These are phyloP conservation scores for Penicillium hordei DNA, from an alignment of 2,329 filamentous ascomycete species.

Conservation along the genomic window DNA sequence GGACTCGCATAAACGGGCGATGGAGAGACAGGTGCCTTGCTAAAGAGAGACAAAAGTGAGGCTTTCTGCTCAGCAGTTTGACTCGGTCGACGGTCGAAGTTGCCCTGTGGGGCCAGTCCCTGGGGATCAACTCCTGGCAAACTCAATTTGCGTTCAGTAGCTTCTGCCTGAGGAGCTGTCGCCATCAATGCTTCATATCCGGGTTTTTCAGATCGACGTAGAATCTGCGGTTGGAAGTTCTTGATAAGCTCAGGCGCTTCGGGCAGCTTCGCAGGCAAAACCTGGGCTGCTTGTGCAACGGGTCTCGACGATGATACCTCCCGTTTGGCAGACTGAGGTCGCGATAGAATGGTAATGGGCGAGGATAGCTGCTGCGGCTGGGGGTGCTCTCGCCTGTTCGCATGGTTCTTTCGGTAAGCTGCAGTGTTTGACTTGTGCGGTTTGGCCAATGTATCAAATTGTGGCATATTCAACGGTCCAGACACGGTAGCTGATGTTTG, in stretches of 20 bases:
- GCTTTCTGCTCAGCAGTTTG: conserved; percentile 50
- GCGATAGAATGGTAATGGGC: conserved; percentile 40
- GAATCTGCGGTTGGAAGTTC: conserved; percentile 55
- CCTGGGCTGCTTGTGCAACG: conserved; percentile 12
- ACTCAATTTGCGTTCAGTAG: conserved; percentile 15
- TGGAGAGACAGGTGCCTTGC: conserved; percentile 44
- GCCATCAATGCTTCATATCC: conserved; percentile 32
- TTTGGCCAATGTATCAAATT: conserved; percentile 39
- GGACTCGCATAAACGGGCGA: conserved; percentile 22
- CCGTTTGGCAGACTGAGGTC: conserved; percentile 34
- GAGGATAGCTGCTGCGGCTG: conserved; percentile 29
- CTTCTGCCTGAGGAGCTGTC: conserved; percentile 4
- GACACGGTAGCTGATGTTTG: conserved; percentile 42
- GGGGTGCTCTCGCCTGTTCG: conserved; percentile 22
- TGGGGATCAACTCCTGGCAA: conserved; percentile 8
- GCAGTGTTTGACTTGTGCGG: conserved; percentile 25
- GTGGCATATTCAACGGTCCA: conserved; percentile 42
- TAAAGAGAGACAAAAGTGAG: conserved; percentile 62
- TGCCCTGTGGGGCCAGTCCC: conserved; percentile 23
- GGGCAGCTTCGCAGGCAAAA: conserved; percentile 17
- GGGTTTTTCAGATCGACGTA: conserved; percentile 50
- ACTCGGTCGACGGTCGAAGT: conserved; percentile 40
- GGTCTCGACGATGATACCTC: conserved; percentile 23
- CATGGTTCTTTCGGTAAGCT: conserved; percentile 23
- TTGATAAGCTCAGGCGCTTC: conserved; percentile 41